Base-by-base conservation (phyloP, 306 rosid species). In the Acmispon strigosus region DNA sequence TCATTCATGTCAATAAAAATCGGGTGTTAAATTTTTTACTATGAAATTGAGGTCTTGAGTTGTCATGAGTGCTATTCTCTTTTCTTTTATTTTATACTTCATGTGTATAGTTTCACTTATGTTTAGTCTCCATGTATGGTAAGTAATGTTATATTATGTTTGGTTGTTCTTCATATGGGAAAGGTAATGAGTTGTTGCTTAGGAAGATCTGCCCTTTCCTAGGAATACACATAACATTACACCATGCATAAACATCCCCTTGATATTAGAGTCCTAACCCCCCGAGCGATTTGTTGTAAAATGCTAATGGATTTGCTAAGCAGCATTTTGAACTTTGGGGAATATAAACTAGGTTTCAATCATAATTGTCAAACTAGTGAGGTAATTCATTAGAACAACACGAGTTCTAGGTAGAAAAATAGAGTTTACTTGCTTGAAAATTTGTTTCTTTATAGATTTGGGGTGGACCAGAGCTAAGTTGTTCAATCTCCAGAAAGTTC, bases 1-100 rank as follows among this genome's bases (percentile, higher is more conserved):
- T n/a, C 36, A 66, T 76, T 53, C 41, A 45, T 83, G 74, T 80
- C 71, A 76, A 76, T 84, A 80, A 80, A 74, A 77, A 70, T 27
- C 39, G 47, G 39, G 19, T 63, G 75, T 56, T 56, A 49, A 63
- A 60, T 60, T 51, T 66, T 53, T 34, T 6, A 65, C 48, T 14
- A 63, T 55, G 9, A 8, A 55, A 49, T 44, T 45, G 73, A 63
- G 56, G 16, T 50, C 17, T 66, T 14, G 15, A 10, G 16, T 37
- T 61, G 29, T 19, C 43, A 29, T 68, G 7, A 15, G 29, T 36
- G 24, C 29, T 8, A 63, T 12, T 47, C 14, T 47, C 16, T 13
- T 36, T 56, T 56, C 13, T 34, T 6, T 29, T 58, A 9, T 48
- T 39, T 65, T 49, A 9, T 54, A 45, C 58, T 24, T 52, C 14